phyloP scores from a whole-genome alignment of 352 stramenopile species.

The Pythium sukuiense region DNA sequence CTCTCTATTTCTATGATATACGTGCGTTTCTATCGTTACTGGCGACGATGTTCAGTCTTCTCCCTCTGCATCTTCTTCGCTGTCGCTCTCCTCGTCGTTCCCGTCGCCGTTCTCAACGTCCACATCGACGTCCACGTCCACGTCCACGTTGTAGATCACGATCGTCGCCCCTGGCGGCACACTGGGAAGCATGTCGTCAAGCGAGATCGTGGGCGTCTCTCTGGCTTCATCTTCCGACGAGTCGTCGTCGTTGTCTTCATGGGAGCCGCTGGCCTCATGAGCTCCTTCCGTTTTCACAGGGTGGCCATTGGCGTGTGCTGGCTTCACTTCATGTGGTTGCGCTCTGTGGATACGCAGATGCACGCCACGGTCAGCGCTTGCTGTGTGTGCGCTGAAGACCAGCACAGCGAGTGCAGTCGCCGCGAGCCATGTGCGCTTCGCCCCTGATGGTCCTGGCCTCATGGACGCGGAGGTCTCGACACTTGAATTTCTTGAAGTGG shows the following conservation, averaged over 20 bases:
- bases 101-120: constrained; percentile 10
- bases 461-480: not conserved
- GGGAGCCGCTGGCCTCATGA: not conserved
- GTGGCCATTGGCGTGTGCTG: not conserved
- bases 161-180: not conserved
- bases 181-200: not conserved
- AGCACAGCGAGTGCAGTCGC: not conserved
- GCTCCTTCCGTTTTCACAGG: not conserved
- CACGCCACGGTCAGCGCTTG: not conserved
- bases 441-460: not conserved
- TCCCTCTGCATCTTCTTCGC: constrained; percentile 7
- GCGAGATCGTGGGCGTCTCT: not conserved
- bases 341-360: not conserved
- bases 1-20: not conserved
- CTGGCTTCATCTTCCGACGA: not conserved
- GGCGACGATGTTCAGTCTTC: not conserved
- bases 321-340: too few species aligned
- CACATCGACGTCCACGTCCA: constrained; percentile 14
- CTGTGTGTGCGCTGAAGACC: not conserved
- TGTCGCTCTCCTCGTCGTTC: constrained; percentile 1
- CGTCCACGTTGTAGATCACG: constrained; percentile 13
- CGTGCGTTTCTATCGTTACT: not conserved
- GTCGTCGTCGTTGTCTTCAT: not conserved
- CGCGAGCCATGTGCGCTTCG: not conserved
- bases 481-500: not conserved